phyloP scores from a whole-genome alignment of 495 filamentous ascomycete genomes.

The Usnea hakonensis region DNA sequence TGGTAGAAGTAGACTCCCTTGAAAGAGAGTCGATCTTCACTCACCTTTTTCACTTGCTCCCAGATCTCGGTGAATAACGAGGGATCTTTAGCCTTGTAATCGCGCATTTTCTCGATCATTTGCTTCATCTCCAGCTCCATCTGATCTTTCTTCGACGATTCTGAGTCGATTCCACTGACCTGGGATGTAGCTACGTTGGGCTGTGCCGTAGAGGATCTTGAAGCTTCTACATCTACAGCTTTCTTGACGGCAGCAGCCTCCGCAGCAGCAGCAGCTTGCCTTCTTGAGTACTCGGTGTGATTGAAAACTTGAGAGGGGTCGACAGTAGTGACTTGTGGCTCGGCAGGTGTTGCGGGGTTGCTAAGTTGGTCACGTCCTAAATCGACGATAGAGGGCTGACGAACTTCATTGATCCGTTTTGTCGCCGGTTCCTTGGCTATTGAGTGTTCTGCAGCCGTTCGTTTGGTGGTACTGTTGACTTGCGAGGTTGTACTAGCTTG shows the following conservation, averaged over 20 bases:
- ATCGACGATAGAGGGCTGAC: not conserved
- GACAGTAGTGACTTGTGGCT: slow-evolving; percentile 17
- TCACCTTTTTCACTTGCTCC: slow-evolving; percentile 31
- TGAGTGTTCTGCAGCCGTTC: not conserved
- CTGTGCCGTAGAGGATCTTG: slow-evolving; percentile 2
- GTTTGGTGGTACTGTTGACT: not conserved
- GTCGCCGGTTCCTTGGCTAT: not conserved
- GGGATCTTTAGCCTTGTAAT: slow-evolving; percentile 32
- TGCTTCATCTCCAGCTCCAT: slow-evolving; percentile 32
- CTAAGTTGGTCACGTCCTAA: not conserved
- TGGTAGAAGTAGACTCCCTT: not conserved
- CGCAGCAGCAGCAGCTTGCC: slow-evolving; percentile 22
- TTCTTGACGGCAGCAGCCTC: slow-evolving; percentile 17
- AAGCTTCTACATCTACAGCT: slow-evolving; percentile 10
- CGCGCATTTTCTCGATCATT: slow-evolving; percentile 34
- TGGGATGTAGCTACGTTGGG: slow-evolving; percentile 3
- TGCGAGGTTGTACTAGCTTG: not conserved
- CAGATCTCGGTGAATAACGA: slow-evolving; percentile 29
- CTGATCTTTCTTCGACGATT: slow-evolving; percentile 19
- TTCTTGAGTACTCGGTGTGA: slow-evolving; percentile 21
- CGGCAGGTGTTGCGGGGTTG: not conserved
- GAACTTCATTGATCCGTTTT: not conserved
- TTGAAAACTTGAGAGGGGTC: slow-evolving; percentile 30
- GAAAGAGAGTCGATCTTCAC: not conserved
- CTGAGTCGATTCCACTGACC: not conserved